Conservation (phyloP, 78 protist genomes). For the Speleostelium caveatum region DNA sequence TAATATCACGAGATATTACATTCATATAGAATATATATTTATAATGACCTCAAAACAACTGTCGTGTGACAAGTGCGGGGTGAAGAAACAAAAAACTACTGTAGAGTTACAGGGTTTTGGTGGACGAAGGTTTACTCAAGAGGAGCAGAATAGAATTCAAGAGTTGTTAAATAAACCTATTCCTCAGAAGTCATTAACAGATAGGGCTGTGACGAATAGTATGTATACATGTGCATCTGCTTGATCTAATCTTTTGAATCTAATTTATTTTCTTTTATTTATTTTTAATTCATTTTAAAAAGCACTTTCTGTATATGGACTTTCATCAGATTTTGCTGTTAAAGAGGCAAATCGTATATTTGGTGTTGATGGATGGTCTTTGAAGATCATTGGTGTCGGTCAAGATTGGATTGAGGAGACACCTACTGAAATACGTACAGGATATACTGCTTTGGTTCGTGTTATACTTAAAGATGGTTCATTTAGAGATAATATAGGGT, state of each 20-base stretch:
- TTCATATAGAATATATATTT: too few species aligned
- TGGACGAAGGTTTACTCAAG: background rate
- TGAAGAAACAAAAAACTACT: background rate
- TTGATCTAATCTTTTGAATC: background rate
- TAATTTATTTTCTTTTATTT: background rate
- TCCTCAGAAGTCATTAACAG: background rate
- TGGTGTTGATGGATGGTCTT: slow-evolving; percentile 21
- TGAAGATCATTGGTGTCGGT: background rate
- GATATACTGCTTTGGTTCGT: slow-evolving; percentile 13
- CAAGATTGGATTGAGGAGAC: background rate
- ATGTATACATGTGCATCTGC: background rate
- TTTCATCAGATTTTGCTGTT: background rate
- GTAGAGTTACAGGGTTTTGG: background rate
- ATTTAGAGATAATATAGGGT: slow-evolving; percentile 14
- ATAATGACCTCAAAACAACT: too few species aligned
- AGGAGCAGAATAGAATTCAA: slow-evolving; percentile 19
- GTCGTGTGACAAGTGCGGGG: too few species aligned
- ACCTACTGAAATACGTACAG: background rate
- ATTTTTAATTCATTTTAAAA: background rate
- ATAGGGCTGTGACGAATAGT: background rate
- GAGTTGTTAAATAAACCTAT: background rate
- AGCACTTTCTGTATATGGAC: background rate
- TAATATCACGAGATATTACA: too few species aligned
- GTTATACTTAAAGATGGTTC: slow-evolving; percentile 34
- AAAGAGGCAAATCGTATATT: slow-evolving; percentile 5